These are phyloP conservation scores for Psilocybe subaeruginosa DNA, from an alignment of 768 basidiomycete species.

Conservation along the genomic window DNA sequence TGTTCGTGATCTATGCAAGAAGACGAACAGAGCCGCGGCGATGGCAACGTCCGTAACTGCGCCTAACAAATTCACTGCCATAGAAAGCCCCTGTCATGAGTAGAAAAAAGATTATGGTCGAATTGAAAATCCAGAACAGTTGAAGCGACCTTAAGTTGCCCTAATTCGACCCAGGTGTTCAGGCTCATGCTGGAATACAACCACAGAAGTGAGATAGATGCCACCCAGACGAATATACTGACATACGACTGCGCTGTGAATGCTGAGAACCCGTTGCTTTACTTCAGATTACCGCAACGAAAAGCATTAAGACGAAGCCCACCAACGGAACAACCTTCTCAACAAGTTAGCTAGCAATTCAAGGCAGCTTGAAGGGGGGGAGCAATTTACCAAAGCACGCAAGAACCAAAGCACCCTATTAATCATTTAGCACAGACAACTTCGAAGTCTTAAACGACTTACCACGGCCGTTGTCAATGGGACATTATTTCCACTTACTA, in stretches of 20 bases:
- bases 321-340: slow-evolving; percentile 45
- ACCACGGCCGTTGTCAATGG: slow-evolving; percentile 46
- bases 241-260: slow-evolving; percentile 53
- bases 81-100: slow-evolving; percentile 48
- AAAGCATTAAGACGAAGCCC: slow-evolving; percentile 18
- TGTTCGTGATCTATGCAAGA: slow-evolving; percentile 52
- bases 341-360: neutral
- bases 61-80: slow-evolving; percentile 57
- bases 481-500: slow-evolving; percentile 53
- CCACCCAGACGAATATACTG: neutral
- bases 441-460: slow-evolving; percentile 16
- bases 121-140: neutral
- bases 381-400: slow-evolving; percentile 50
- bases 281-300: slow-evolving; percentile 5
- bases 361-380: neutral
- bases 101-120: slow-evolving; percentile 4
- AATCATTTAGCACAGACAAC: neutral
- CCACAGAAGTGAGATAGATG: neutral
- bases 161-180: slow-evolving; percentile 46
- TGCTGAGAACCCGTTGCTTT: slow-evolving; percentile 26
- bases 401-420: slow-evolving; percentile 44
- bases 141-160: slow-evolving; percentile 42
- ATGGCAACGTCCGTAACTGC: slow-evolving; percentile 54
- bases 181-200: slow-evolving; percentile 39
- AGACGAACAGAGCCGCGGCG: slow-evolving; percentile 49